Percentiles rank a stretch among this genome's conserved stretches.
These are phyloP conservation scores for Fusarium sp. DNA, from an alignment of 2,329 filamentous ascomycete genomes.

Conservation along the genomic window DNA sequence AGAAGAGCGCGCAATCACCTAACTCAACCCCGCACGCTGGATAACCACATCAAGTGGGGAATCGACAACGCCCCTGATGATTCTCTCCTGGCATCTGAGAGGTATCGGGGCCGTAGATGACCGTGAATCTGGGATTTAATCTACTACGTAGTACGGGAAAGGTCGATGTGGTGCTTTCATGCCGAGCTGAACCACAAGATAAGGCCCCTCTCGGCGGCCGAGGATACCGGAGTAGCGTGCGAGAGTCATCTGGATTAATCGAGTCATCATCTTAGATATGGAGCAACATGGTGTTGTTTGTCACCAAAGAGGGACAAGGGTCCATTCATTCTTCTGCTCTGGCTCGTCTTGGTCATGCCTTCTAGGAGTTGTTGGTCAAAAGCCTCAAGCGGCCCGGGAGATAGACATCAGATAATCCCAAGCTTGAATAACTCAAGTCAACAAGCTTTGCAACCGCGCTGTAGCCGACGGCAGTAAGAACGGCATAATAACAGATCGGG, in stretches of 20 bases:
- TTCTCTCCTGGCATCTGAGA: constrained; percentile 22
- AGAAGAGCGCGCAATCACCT: background rate
- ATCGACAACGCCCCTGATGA: background rate
- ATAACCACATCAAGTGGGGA: background rate
- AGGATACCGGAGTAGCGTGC: background rate
- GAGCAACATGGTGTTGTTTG: background rate
- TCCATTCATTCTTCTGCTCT: background rate
- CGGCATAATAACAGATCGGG: too few species aligned
- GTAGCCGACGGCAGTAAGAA: background rate
- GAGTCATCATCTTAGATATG: background rate
- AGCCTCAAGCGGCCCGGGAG: too few species aligned
- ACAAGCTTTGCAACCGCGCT: too few species aligned
- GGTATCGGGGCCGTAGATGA: constrained; percentile 8
- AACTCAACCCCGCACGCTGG: background rate
- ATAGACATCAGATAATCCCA: too few species aligned
- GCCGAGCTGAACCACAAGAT: background rate
- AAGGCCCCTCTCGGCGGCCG: background rate
- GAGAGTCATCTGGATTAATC: background rate
- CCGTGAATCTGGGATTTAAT: constrained; percentile 5
- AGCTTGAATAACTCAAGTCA: too few species aligned
- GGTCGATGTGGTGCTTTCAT: background rate
- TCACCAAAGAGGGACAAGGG: background rate
- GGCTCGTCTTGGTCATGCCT: background rate
- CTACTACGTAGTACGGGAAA: background rate
- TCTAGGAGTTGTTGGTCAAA: too few species aligned